Evolutionary conservation across 257 asterid genomes (phyloP), one percentile per base, ranked within the genome.

Genomic region (Pogostemon cablin): DNA sequence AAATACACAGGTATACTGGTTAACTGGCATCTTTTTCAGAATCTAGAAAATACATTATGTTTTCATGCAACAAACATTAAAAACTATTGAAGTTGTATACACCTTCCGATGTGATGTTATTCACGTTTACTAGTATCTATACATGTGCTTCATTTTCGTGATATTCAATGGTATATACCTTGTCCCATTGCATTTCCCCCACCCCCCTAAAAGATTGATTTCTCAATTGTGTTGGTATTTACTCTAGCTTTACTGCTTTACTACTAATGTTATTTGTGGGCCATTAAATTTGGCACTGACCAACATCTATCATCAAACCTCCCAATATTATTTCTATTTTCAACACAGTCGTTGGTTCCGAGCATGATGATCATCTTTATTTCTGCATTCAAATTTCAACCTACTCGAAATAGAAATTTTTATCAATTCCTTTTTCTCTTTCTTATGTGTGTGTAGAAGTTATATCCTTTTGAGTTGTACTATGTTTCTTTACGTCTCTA

Each of bases 1-100:
- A 48, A 89, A 93, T 83, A 89, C 97, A 5, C 97, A 93, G 96
- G 98, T 88, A 75, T 2, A 67, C 65, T 12, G 25, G 38, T 9
- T 38, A 44, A 32, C 32, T 69, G 52, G 37, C 41, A 44, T 6
- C 15, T 15, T 15, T 15, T 15, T 15, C 15, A 15, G 15, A 15
- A 15, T 15, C 15, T 15, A 15, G 15, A 15, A 15, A 15, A 15
- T 73, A 25, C 32, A 25, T 25, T 53, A 10, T 43, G 9, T 43
- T 43, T 43, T 43, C 9, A 43, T 43, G 48, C 32, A 25, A 25
- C 1, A 25, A 25, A 25, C 32, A 25, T 25, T 25, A 25, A 25
- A 25, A 25, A 25, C 32, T 25, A 25, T 25, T 25, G 32, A 25
- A 25, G 32, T 25, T 15, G 35, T 52, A 52, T 15, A 54, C 37